Percentiles rank a stretch among this genome's conserved stretches.
phyloP scores from a whole-genome alignment of 768 basidiomycete genomes.

The Chalciporus piperatus region DNA sequence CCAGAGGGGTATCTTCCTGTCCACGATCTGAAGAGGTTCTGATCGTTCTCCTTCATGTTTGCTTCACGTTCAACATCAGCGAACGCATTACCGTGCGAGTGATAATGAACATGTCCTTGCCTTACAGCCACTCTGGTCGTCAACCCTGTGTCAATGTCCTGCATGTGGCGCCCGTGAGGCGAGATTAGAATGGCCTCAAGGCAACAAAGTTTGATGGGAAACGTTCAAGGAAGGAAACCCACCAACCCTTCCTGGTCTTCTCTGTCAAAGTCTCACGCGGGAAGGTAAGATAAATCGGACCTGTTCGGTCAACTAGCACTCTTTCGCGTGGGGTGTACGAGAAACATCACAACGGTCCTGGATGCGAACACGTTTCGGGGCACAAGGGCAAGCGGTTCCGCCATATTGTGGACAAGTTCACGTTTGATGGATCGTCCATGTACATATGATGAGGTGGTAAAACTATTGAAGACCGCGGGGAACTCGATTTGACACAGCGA shows the following conservation, averaged over 20 bases:
- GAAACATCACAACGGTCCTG: conserved; percentile 7
- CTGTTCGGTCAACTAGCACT: neutral
- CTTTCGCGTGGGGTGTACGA: neutral
- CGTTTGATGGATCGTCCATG: neutral
- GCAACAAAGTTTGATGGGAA: conserved; percentile 29
- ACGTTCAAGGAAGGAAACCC: conserved; percentile 1
- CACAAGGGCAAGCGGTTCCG: conserved; percentile 22
- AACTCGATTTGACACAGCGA: neutral
- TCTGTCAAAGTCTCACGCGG: conserved; percentile 6
- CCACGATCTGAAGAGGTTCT: neutral
- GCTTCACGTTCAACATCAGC: conserved; percentile 16
- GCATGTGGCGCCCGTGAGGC: conserved; percentile 19
- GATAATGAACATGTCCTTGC: neutral
- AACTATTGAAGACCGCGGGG: neutral
- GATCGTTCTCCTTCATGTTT: neutral
- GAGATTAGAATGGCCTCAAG: conserved; percentile 24
- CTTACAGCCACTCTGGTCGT: neutral
- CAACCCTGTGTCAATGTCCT: conserved; percentile 2
- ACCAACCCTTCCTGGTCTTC: conserved; percentile 1
- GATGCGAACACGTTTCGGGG: conserved; percentile 29
- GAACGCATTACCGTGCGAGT: conserved; percentile 9
- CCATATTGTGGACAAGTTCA: neutral
- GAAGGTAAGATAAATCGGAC: conserved; percentile 5
- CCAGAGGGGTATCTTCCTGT: neutral
- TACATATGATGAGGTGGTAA: neutral